phyloP scores from a whole-genome alignment of 2,329 filamentous ascomycete species.

The Bipolaris gigantea region DNA sequence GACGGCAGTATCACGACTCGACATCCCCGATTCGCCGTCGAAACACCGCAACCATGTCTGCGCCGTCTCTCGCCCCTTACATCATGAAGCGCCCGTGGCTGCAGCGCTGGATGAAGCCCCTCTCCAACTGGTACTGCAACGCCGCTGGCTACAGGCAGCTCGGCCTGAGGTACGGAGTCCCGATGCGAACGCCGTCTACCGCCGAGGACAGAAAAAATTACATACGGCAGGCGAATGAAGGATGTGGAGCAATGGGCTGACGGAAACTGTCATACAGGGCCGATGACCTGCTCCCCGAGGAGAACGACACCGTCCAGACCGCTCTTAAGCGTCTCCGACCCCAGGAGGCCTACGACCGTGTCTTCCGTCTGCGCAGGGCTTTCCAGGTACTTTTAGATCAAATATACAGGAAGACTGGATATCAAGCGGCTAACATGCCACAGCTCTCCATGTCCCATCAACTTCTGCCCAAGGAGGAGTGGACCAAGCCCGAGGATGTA shows the following conservation, averaged over 20 bases:
- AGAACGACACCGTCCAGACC: conserved; percentile 81
- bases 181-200: background rate
- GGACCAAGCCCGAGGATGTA: conserved; percentile 70
- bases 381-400: conserved; percentile 67
- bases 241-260: conserved; percentile 35
- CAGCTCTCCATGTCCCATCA: conserved; percentile 69
- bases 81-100: conserved; percentile 87
- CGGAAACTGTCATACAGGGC: conserved; percentile 59
- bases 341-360: conserved; percentile 92
- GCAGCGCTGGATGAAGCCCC: conserved; percentile 72
- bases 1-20: conserved; percentile 30
- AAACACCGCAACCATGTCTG: conserved; percentile 61
- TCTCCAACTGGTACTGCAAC: conserved; percentile 86
- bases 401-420: background rate
- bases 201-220: background rate
- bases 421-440: conserved; percentile 24
- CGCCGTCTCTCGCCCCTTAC: conserved; percentile 72
- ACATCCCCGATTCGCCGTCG: conserved; percentile 22
- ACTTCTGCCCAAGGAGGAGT: conserved; percentile 65
- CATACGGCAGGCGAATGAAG: background rate
- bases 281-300: conserved; percentile 94
- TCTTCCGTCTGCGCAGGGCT: conserved; percentile 95
- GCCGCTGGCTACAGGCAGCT: conserved; percentile 91
- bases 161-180: conserved; percentile 72
- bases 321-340: conserved; percentile 88